These are phyloP conservation scores for Avena sativa DNA, from an alignment of 176 grass and related monocot species.

Conservation along the genomic window DNA sequence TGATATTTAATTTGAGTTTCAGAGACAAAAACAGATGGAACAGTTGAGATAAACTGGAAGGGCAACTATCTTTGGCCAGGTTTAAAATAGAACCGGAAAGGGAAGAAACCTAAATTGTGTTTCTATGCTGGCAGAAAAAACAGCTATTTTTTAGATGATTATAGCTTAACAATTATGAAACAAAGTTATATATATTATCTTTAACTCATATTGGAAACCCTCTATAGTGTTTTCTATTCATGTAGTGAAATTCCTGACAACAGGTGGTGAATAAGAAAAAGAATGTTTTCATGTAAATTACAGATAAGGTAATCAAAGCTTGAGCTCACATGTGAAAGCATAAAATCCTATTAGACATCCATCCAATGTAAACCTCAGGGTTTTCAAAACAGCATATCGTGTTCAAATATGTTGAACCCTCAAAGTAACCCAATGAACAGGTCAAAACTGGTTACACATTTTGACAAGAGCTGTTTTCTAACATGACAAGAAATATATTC, in stretches of 20 bases:
- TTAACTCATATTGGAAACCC: constrained; percentile 5
- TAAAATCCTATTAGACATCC: not conserved
- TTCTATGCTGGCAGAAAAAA: not conserved
- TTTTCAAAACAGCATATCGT: not conserved
- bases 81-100: not conserved
- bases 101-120: not conserved
- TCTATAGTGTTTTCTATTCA: not conserved
- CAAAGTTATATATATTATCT: not conserved
- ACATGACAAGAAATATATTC: not conserved
- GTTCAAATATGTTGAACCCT: constrained; percentile 2
- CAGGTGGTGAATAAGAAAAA: not conserved
- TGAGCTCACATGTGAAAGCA: not conserved
- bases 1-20: not conserved
- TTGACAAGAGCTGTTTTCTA: not conserved
- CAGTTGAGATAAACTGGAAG: not conserved
- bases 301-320: not conserved
- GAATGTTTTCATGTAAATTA: not conserved
- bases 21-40: not conserved
- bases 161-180: not conserved
- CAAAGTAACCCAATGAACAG: not conserved
- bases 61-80: not conserved
- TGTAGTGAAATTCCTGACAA: not conserved
- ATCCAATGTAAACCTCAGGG: not conserved
- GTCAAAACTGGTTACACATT: not conserved
- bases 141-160: not conserved